Evolutionary conservation across 225 moss, liverwort and hornwort species (phyloP).

Genomic region (Antitrichia curtipendula): DNA sequence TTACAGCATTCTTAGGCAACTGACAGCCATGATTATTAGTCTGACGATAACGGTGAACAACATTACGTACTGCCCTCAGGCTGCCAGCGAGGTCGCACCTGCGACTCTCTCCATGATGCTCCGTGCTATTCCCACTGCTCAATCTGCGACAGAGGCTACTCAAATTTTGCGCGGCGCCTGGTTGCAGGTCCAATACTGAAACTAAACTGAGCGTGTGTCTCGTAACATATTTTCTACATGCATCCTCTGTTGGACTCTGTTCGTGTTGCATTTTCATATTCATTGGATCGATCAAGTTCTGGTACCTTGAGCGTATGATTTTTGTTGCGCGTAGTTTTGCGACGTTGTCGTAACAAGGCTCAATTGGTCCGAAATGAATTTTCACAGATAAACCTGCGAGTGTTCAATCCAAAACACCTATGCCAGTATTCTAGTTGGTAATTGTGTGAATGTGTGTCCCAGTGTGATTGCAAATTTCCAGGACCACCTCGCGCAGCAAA

Average conservation of each 20-base stretch:
- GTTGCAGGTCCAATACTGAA: conserved; percentile 30
- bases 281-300: not conserved
- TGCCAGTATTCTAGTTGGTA: not conserved
- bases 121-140: conserved; percentile 39
- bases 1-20: not conserved
- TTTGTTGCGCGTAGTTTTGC: not conserved
- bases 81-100: conserved; percentile 84
- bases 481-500: not conserved
- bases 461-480: not conserved
- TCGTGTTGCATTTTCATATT: not conserved
- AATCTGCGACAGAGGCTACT: conserved; percentile 43
- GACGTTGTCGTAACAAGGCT: not conserved
- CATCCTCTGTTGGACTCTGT: not conserved
- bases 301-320: not conserved
- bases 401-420: not conserved
- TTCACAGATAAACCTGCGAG: not conserved
- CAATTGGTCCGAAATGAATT: not conserved
- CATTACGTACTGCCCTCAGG: conserved; percentile 23
- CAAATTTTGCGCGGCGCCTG: conserved; percentile 42
- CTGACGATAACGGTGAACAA: not conserved
- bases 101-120: conserved; percentile 52
- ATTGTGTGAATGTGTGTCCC: not conserved
- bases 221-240: not conserved
- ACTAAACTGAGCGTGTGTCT: not conserved
- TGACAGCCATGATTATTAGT: not conserved